A percentile compares a stretch with the other conserved stretches of the same genome.
Conservation (phyloP, 441 rosid species). For the Hura crepitans region DNA sequence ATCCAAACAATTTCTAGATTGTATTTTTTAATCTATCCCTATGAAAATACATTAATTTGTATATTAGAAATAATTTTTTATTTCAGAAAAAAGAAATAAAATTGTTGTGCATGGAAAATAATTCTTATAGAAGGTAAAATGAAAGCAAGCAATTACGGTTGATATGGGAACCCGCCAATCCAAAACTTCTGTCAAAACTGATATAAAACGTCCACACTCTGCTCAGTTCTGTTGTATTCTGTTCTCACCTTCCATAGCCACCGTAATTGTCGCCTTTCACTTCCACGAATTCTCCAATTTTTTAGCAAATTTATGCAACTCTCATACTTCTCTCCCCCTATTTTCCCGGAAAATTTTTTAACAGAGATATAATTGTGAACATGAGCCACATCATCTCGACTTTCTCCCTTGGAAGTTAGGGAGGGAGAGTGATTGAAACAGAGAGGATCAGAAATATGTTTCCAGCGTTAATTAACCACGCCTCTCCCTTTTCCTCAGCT, state of each 20-base stretch:
- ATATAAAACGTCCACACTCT: constrained; percentile 4
- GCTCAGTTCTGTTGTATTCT: constrained; percentile 8
- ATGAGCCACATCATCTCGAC: constrained; percentile 1
- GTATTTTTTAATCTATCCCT: no score
- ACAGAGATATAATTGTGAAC: not conserved
- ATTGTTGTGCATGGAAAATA: not conserved
- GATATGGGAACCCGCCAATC: constrained; percentile 6
- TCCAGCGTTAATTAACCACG: not conserved
- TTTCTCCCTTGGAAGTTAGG: constrained; percentile 18
- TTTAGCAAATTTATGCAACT: not conserved
- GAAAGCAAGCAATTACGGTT: not conserved
- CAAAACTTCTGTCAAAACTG: not conserved
- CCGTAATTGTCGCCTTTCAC: constrained; percentile 20
- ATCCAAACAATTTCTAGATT: no score
- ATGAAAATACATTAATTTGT: no score
- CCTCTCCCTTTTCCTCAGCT: not conserved
- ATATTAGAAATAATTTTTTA: no score
- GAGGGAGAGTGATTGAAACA: constrained; percentile 11
- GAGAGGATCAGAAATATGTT: not conserved
- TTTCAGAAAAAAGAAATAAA: not conserved
- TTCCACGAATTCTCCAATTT: not conserved
- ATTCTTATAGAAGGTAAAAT: no score
- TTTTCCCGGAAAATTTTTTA: not conserved
- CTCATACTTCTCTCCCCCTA: not conserved
- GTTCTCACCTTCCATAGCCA: not conserved